Evolutionary conservation across 2,329 filamentous ascomycete species (phyloP).

Genomic region (Xylariaceae sp.): DNA sequence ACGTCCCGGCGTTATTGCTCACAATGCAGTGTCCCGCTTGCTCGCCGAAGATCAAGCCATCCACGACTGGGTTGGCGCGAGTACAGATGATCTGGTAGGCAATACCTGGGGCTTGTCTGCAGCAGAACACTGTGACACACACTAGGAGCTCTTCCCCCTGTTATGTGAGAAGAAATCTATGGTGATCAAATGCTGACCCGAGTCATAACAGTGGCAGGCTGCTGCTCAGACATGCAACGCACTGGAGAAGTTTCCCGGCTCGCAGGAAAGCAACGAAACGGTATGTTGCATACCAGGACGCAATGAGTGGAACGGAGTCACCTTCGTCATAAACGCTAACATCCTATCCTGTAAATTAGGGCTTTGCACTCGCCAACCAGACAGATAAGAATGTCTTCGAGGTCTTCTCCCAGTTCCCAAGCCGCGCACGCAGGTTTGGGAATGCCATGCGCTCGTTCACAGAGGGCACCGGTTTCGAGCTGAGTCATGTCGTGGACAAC

Average conservation of each 20-base stretch:
- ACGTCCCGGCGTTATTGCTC: conserved; percentile 9
- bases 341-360: conserved; percentile 11
- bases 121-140: background rate
- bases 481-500: conserved; percentile 9
- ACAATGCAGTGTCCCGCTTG: conserved; percentile 14
- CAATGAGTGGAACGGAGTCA: too few relatives aligned
- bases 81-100: conserved; percentile 9
- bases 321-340: too few relatives aligned
- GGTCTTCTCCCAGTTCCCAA: conserved; percentile 11
- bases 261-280: conserved; percentile 14
- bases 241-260: conserved; percentile 9
- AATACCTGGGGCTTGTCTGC: background rate
- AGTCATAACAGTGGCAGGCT: conserved; percentile 11
- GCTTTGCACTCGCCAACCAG: conserved; percentile 12
- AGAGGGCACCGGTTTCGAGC: conserved; percentile 10
- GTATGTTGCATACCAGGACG: conserved; percentile 2
- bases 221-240: conserved; percentile 13
- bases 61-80: conserved; percentile 13
- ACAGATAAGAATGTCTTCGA: conserved; percentile 13
- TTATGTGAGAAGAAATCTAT: background rate
- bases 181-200: background rate
- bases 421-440: conserved; percentile 13
- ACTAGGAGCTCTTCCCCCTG: too few relatives aligned
- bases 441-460: conserved; percentile 16
- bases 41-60: conserved; percentile 12